A percentile compares a stretch with the other conserved stretches of the same genome.
Evolutionary conservation across 2,329 filamentous ascomycete species (phyloP).

Genomic region (Blumeria hordei): DNA sequence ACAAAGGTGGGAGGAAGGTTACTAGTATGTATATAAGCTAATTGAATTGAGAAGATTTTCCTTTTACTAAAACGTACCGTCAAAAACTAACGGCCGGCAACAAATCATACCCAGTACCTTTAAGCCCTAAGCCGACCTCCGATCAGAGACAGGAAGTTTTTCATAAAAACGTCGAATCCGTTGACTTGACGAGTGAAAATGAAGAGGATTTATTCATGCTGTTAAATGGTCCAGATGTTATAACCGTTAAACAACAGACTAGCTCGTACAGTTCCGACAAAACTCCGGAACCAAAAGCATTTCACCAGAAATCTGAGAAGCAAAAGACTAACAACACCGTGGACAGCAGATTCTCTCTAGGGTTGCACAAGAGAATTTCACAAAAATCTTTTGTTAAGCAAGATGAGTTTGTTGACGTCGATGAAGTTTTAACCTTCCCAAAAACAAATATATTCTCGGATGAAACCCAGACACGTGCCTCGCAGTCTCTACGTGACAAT

Average conservation of each 20-base stretch:
- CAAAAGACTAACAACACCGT: not conserved
- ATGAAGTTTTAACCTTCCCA: slow-evolving; percentile 6
- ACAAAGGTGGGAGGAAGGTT: slow-evolving; percentile 4
- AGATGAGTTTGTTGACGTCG: slow-evolving; percentile 15
- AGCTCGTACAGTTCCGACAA: not conserved
- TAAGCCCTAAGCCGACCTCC: slow-evolving; percentile 13
- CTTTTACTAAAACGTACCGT: slow-evolving; percentile 6
- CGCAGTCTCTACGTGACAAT: not conserved
- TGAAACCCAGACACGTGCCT: not conserved
- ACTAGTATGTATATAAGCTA: not conserved
- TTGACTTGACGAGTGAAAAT: slow-evolving; percentile 14
- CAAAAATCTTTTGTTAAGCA: not conserved
- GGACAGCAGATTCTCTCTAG: not conserved
- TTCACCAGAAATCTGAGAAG: not conserved
- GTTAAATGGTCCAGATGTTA: not conserved
- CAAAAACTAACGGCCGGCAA: slow-evolving; percentile 4
- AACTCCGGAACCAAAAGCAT: not conserved
- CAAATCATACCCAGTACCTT: slow-evolving; percentile 12
- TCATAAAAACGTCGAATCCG: slow-evolving; percentile 9
- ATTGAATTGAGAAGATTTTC: slow-evolving; percentile 8
- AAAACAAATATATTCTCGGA: not conserved
- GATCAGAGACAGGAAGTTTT: slow-evolving; percentile 5
- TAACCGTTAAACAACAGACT: not conserved
- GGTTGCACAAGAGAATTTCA: not conserved
- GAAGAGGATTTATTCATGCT: not conserved